Evolutionary conservation across 148 eudicot genomes (phyloP).

Genomic region (Oxyria digyna): DNA sequence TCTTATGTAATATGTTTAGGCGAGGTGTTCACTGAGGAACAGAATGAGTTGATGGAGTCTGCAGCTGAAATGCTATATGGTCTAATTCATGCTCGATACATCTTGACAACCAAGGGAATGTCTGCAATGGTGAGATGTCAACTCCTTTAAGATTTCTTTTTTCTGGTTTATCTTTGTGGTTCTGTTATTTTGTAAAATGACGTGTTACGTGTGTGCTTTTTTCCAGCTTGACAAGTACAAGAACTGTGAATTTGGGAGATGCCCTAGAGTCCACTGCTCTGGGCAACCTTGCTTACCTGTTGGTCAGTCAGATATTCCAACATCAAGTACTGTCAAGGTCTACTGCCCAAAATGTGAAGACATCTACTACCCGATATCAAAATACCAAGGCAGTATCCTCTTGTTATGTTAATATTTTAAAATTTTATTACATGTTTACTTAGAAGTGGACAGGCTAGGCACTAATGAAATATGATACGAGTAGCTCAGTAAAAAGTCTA

Average conservation of each 20-base stretch:
- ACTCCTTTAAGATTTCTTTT: background rate
- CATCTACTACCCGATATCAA: slow-evolving; percentile 30
- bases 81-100: slow-evolving; percentile 16
- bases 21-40: slow-evolving; percentile 17
- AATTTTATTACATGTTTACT: background rate
- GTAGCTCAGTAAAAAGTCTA: too few species aligned
- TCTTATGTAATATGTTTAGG: slow-evolving; percentile 5
- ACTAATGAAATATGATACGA: too few species aligned
- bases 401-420: background rate
- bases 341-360: slow-evolving; percentile 42
- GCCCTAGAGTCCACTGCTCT: slow-evolving; percentile 39
- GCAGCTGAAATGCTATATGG: slow-evolving; percentile 23
- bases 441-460: background rate
- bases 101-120: slow-evolving; percentile 15
- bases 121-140: slow-evolving; percentile 15
- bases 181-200: background rate
- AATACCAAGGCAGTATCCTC: slow-evolving; percentile 42
- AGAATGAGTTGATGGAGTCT: slow-evolving; percentile 19
- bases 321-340: slow-evolving; percentile 28
- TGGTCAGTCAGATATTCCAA: slow-evolving; percentile 36
- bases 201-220: background rate
- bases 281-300: slow-evolving; percentile 46
- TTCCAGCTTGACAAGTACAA: slow-evolving; percentile 37
- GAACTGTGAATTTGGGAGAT: slow-evolving; percentile 32
- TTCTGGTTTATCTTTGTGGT: background rate